These are phyloP conservation scores for Cyclotella baltica DNA, from an alignment of 108 stramenopile species.

Conservation along the genomic window DNA sequence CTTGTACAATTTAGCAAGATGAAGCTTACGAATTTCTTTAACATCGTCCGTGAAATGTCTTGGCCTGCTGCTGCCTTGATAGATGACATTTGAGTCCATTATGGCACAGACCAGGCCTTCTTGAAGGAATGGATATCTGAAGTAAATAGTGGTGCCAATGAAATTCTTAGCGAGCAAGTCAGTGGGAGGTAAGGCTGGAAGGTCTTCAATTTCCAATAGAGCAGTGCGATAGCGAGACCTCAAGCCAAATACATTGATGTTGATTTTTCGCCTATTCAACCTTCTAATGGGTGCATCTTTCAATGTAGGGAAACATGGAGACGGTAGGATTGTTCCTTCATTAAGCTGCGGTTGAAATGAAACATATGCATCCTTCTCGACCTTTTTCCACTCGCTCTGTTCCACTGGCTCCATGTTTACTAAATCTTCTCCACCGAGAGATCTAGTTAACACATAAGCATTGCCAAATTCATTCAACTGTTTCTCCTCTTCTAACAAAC, in stretches of 20 bases:
- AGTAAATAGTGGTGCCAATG: conserved; percentile 81
- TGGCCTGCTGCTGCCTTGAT: conserved; percentile 61
- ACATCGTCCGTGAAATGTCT: conserved; percentile 41
- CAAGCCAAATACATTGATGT: conserved; percentile 78
- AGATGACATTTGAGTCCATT: conserved; percentile 56
- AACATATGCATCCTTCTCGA: conserved; percentile 40
- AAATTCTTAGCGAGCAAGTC: conserved; percentile 68
- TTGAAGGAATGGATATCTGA: conserved; percentile 81
- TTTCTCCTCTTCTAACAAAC: conserved; percentile 65
- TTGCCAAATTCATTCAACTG: conserved; percentile 67
- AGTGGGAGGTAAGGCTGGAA: conserved; percentile 70
- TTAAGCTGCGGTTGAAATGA: conserved; percentile 70
- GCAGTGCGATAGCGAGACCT: conserved; percentile 85
- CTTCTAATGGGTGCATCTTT: conserved; percentile 73
- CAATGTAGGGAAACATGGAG: conserved; percentile 83
- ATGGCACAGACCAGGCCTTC: conserved; percentile 88
- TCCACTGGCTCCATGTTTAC: conserved; percentile 44
- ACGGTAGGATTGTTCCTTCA: conserved; percentile 55
- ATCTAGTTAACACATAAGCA: conserved; percentile 56
- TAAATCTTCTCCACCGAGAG: conserved; percentile 43
- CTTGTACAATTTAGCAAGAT: conserved; percentile 56
- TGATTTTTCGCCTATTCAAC: conserved; percentile 60
- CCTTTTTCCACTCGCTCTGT: conserved; percentile 48
- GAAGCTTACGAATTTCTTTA: conserved; percentile 38
- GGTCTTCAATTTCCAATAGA: conserved; percentile 65